Conservation (phyloP, 1,139 yeast genomes). For the Sugiyamaella grinbergsii region DNA sequence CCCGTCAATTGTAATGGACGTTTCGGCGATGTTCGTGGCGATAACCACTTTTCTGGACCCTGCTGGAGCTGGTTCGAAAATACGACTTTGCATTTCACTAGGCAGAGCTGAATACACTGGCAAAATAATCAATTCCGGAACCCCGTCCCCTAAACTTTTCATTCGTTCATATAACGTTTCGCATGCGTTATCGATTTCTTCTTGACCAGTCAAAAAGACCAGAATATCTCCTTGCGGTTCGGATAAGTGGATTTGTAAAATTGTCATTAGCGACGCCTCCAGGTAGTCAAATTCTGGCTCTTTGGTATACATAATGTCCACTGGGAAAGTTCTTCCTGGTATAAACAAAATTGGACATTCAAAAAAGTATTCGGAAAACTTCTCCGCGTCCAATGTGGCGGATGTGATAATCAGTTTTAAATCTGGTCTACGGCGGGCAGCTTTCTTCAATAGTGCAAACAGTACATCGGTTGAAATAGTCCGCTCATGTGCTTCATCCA, state of each 20-base stretch:
- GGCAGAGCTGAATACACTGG: conserved; percentile 87
- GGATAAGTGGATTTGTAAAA: conserved; percentile 76
- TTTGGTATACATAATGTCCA: conserved; percentile 72
- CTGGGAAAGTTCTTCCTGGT: conserved; percentile 91
- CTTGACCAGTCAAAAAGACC: conserved; percentile 88
- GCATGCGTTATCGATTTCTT: conserved; percentile 88
- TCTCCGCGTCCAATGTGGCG: conserved; percentile 85
- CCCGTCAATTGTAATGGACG: conserved; percentile 80
- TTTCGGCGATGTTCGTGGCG: conserved; percentile 83
- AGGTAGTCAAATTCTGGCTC: conserved; percentile 86
- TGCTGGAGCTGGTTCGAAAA: conserved; percentile 73
- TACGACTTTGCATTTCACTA: conserved; percentile 68
- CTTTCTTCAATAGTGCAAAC: conserved; percentile 79
- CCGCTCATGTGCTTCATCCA: conserved; percentile 96
- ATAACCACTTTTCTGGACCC: conserved; percentile 72
- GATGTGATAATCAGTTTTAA: conserved; percentile 83
- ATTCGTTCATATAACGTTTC: conserved; percentile 69
- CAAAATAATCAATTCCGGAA: conserved; percentile 69
- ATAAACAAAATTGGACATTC: conserved; percentile 79
- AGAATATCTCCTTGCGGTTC: conserved; percentile 81
- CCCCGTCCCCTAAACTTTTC: conserved; percentile 63
- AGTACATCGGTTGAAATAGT: conserved; percentile 92
- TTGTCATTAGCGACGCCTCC: conserved; percentile 77
- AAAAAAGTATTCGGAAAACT: conserved; percentile 76
- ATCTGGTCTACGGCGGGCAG: conserved; percentile 63